Evolutionary conservation across 2,329 filamentous ascomycete species (phyloP).

Genomic region (Colletotrichum eremochloae): DNA sequence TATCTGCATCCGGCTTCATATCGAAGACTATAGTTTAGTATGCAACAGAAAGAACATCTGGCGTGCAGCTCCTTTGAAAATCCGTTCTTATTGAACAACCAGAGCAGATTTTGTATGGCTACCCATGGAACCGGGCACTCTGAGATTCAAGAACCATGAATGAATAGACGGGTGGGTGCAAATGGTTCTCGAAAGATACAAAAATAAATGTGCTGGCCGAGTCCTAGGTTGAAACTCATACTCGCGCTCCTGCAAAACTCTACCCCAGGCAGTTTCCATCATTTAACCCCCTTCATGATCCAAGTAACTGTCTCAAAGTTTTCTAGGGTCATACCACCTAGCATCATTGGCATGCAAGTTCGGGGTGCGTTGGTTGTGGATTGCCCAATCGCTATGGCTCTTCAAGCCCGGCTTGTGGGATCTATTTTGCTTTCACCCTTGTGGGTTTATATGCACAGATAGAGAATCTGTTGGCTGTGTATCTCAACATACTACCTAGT

Average conservation of each 20-base stretch:
- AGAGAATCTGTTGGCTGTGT: no score
- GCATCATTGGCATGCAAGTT: neutral
- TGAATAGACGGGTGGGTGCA: neutral
- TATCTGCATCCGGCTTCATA: constrained; percentile 19
- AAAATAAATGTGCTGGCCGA: neutral
- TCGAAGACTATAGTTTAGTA: neutral
- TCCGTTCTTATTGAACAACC: neutral
- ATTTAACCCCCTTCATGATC: neutral
- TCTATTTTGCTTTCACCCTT: neutral
- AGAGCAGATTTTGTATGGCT: neutral
- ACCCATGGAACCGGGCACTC: neutral
- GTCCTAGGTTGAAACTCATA: neutral
- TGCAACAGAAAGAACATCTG: neutral
- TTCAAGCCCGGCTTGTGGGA: neutral
- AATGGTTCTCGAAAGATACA: neutral
- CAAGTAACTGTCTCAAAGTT: neutral
- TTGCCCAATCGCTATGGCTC: neutral
- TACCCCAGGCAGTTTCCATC: no score
- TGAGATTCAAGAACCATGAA: neutral
- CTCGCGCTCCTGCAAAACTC: neutral
- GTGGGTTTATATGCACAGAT: constrained; percentile 1
- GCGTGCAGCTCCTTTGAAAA: neutral
- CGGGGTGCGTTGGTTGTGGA: neutral
- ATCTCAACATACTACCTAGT: neutral
- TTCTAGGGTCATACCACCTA: neutral